Base-by-base conservation (phyloP, 495 filamentous ascomycete genomes). In the Aspergillus diversus region DNA sequence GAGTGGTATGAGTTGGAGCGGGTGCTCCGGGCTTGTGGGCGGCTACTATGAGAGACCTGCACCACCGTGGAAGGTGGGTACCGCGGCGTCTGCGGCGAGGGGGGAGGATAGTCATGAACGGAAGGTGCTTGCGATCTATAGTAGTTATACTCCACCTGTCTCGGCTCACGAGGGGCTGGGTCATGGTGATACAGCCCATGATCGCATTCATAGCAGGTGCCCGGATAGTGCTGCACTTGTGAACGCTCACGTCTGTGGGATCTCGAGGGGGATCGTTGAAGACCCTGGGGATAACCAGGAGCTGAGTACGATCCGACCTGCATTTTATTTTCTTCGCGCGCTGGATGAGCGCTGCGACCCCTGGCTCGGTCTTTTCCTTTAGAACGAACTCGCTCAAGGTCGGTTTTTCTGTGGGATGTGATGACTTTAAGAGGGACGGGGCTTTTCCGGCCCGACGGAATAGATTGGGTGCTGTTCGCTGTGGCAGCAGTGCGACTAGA, bases 401-500 rank as follows among this genome's bases (percentile, higher is more conserved):
- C 73, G 65, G 63, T 34, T 55, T 67, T 68, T 62, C 68, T 73
- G 73, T 70, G 69, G 61, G 70, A 55, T 27, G 73, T 73, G 68
- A 77, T 70, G 55, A 78, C 59, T 62, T 75, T 82, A 74, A 74
- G 75, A 74, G 76, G 71, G 50, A 65, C 62, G 48, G 77, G 74
- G 58, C 69, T 80, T 66, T 74, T 77, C 64, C 73, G 75, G 72
- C 77, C 81, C 63, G 75, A 78, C 61, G 79, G 76, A 34, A 73
- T 80, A 63, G 84, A 84, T 77, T 83, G 80, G 75, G 81, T 80
- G 73, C 80, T 84, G 70, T 76, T 78, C 63, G 74, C 75, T 33
- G 85, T 85, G 66, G 84, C 83, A 61, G 79, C 76, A 63, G 83
- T 88, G 73, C 82, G 86, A 80, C 81, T 87, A 63, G 85, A 88